Evolutionary conservation across 352 stramenopile genomes (phyloP).

Genomic region (Pythium dissotocum): DNA sequence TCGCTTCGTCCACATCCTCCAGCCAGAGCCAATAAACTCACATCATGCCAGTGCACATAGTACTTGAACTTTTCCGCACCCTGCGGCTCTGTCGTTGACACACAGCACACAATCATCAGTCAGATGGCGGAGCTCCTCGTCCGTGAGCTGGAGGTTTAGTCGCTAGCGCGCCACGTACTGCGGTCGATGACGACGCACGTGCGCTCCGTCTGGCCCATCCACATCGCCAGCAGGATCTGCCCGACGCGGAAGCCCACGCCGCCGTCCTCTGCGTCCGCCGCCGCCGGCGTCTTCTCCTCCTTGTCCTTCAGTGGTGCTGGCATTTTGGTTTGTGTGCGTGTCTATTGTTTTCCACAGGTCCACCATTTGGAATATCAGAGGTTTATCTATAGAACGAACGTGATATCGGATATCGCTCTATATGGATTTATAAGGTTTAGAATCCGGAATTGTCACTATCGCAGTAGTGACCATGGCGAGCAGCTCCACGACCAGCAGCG

Average conservation of each 20-base stretch:
- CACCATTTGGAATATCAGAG: conserved; percentile 10
- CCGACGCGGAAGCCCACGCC: conserved; percentile 52
- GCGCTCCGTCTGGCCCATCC: conserved; percentile 80
- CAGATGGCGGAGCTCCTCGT: not conserved
- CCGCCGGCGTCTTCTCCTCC: conserved; percentile 18
- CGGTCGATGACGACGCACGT: conserved; percentile 81
- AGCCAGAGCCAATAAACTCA: conserved; percentile 20
- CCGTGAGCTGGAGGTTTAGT: conserved; percentile 1
- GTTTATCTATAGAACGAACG: not conserved
- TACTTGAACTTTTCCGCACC: conserved; percentile 75
- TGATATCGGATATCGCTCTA: not conserved
- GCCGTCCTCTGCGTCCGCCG: conserved; percentile 21
- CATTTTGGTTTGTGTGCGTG: conserved; percentile 5
- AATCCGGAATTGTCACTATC: not conserved
- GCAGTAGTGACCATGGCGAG: conserved; percentile 4
- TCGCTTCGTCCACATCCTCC: not conserved
- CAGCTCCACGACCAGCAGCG: conserved; percentile 55
- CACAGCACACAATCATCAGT: conserved; percentile 2
- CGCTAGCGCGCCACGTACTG: conserved; percentile 37
- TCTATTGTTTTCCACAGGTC: not conserved
- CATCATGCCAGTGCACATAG: conserved; percentile 86
- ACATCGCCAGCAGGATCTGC: conserved; percentile 61
- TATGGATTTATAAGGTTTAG: conserved; percentile 13
- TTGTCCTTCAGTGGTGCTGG: conserved; percentile 18
- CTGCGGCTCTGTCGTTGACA: conserved; percentile 37